These are phyloP conservation scores for Magnolia officinalis DNA, from an alignment of 164 flowering plant species.

Conservation along the genomic window DNA sequence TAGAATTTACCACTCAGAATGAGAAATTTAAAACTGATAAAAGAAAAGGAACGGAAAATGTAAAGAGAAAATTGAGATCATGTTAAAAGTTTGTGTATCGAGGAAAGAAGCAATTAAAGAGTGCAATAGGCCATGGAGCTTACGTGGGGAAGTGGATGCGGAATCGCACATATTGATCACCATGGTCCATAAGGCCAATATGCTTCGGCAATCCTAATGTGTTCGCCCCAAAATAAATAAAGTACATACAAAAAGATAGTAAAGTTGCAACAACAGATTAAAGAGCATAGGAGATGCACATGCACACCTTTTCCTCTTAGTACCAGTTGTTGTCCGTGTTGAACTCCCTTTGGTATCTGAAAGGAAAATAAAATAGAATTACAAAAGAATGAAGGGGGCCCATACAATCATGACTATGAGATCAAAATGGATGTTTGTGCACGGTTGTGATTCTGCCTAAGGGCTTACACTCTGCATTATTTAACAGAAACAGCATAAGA, in stretches of 20 bases:
- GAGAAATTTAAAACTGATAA: neutral
- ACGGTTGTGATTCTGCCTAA: neutral
- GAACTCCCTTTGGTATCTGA: constrained; percentile 93
- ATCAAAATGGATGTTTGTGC: neutral
- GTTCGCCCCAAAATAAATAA: neutral
- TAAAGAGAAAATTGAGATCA: neutral
- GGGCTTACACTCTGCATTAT: neutral
- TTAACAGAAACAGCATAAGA: neutral
- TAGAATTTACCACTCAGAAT: neutral
- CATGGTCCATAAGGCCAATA: constrained; percentile 57
- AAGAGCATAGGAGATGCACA: neutral
- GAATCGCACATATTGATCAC: constrained; percentile 85
- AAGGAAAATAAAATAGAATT: constrained; percentile 9
- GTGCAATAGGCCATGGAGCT: constrained; percentile 17
- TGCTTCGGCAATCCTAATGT: constrained; percentile 67
- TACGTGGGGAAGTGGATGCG: constrained; percentile 70
- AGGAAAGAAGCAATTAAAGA: neutral
- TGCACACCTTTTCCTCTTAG: constrained; percentile 80
- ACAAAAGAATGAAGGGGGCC: neutral
- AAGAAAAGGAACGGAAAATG: neutral
- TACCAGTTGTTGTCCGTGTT: constrained; percentile 67
- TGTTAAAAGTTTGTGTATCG: neutral
- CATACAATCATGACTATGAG: neutral
- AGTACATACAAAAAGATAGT: neutral
- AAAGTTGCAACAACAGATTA: neutral